Percentiles rank a stretch among this genome's conserved stretches.
Evolutionary conservation across 129 eudicot species (phyloP).

Genomic region (Sambucus nigra): DNA sequence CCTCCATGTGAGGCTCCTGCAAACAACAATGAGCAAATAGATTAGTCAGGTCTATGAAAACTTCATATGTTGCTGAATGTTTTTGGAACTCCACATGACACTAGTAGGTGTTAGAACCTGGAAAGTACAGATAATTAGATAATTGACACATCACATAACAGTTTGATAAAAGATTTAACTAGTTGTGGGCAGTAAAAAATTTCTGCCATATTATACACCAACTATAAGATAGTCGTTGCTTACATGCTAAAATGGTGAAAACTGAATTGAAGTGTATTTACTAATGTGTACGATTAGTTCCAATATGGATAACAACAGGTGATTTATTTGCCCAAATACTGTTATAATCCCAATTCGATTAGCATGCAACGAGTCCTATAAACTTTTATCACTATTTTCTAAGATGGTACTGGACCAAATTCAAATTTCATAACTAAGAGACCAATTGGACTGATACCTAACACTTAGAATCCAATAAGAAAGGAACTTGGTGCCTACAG

Average conservation of each 20-base stretch:
- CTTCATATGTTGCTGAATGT: neutral
- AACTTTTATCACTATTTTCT: no score
- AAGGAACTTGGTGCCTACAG: no score
- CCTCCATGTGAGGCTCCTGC: slow-evolving; percentile 97
- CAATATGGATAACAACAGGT: no score
- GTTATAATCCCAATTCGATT: no score
- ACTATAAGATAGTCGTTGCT: neutral
- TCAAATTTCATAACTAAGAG: no score
- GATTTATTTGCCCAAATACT: no score
- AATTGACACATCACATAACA: neutral
- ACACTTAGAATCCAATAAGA: no score
- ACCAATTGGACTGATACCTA: no score
- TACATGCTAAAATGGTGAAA: neutral
- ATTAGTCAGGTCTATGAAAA: slow-evolving; percentile 2
- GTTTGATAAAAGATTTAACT: neutral
- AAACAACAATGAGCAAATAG: slow-evolving; percentile 15
- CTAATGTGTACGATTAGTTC: no score
- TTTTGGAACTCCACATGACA: neutral
- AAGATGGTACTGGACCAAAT: no score
- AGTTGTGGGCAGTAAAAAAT: neutral
- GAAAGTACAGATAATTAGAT: neutral
- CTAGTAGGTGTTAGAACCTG: neutral
- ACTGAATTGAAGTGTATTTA: neutral
- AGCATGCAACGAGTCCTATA: no score
- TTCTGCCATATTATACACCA: no score